Base-by-base conservation (phyloP, 129 eudicot species). In the Escallonia herrerae region DNA sequence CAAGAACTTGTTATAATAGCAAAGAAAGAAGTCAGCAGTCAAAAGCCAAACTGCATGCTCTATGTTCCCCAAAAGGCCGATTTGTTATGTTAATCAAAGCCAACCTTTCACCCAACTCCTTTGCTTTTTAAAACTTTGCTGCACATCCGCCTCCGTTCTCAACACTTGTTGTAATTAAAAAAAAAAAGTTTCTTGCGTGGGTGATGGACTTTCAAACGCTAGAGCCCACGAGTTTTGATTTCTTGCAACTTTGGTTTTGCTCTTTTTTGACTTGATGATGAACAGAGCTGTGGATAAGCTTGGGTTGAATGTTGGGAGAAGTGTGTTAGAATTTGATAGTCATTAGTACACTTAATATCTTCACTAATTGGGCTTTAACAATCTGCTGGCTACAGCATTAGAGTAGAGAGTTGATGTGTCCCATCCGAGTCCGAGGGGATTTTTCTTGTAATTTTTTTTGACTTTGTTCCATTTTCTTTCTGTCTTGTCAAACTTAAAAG, bases 61-160 rank as follows among this genome's bases (percentile, higher is more conserved):
- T 12, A 6, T 62, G 66, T 62, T 42, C 55, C 66, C 66, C 39
- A 62, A 62, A 62, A 45, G 13, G 37, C 14, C 7, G 10, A n/a
- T 11, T 44, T 14, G 3, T 3, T 53, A 2, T 53, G 13, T 53
- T 14, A 4, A 53, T 22, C 33, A 22, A 56, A 38, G n/a, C 62
- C 43, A 57, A 57, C 33, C 33, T 22, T 57, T 57, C 43, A 55
- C 15, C 40, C 33, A 3, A 15, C 6, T 11, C 10, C 22, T 55
- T 55, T 15, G 37, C 1, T 7, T 7, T 7, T 4, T 1, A 0
- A 12, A 14, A 14, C 40, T 22, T 22, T 37, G 3, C 6, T 6
- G 62, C n/a, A n/a, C n/a, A 7, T 56, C 61, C 41, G 7, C 61
- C 61, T 56, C 61, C 8, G 40, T 22, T 56, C 10, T 56, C 22